Evolutionary conservation across 2,329 filamentous ascomycete species (phyloP), one percentile per base, ranked within the genome.

Genomic region (Metarhizium robertsii): DNA sequence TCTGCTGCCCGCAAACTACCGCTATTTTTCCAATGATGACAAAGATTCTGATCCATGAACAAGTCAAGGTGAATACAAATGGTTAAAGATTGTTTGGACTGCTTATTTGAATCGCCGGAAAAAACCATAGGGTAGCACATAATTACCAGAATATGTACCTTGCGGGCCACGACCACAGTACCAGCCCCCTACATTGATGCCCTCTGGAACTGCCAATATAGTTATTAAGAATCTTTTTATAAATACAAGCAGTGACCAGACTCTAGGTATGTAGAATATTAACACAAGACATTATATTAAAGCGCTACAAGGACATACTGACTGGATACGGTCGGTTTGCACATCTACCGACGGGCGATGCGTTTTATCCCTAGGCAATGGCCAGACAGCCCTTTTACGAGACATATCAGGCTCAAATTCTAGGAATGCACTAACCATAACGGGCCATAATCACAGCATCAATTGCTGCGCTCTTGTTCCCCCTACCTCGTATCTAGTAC

Each of bases 261-360:
- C 88, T 2, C 75, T 97, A 53, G 81, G 87, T 56, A 87, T 96
- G 69, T 96, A 92, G 92, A 91, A 96, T 66, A 88, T 92, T 30
- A 91, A 88, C 32, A 96, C 91, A 0, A 92, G 92, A 6, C 96
- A 92, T 69, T 96, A 91, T 66, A 80, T 96, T 47, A 91, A 90
- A 70, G 96, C 92, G n/a, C 79, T 96, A 59, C 80, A 84, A 34
- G 91, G 92, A 1, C 92, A 96, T 64, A 80, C 79, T 3, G 91
- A 88, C 62, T 96, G 92, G 92, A 89, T 97, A n/a, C 85, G 92
- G 57, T 89, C 92, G 61, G 88, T 96, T 8, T 82, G 80, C 18
- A 89, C 91, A 0, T 94, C 90, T 1, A 78, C 85, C 46, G 92
- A 96, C 65, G 92, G 92, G 32, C 82, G 86, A 56, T 96, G 83